Percentiles rank a stretch among this genome's conserved stretches.
These are phyloP conservation scores for Phytophthora palmivora DNA, from an alignment of 352 stramenopile genomes.

Conservation along the genomic window DNA sequence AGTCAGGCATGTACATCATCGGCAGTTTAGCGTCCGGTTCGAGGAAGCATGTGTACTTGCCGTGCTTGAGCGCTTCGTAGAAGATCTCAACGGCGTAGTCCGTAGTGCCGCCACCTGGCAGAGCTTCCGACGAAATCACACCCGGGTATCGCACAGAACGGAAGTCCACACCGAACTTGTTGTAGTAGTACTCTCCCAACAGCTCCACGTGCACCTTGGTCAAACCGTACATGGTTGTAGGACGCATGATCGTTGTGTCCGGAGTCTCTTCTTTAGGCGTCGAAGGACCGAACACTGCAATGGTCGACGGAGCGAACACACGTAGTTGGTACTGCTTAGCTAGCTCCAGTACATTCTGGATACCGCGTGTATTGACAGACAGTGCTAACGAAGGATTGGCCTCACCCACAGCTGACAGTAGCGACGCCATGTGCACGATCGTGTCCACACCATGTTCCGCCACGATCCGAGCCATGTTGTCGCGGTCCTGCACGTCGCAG, in stretches of 20 bases:
- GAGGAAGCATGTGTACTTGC: constrained; percentile 92
- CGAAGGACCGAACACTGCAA: constrained; percentile 89
- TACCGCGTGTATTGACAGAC: constrained; percentile 89
- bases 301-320: constrained; percentile 92
- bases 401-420: constrained; percentile 91
- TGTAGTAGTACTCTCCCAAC: constrained; percentile 92
- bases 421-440: constrained; percentile 92
- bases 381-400: constrained; percentile 91
- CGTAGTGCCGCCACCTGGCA: constrained; percentile 84
- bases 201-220: constrained; percentile 94
- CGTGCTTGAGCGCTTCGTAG: constrained; percentile 89
- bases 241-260: constrained; percentile 91
- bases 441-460: constrained; percentile 89
- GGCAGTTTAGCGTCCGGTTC: constrained; percentile 79
- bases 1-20: constrained; percentile 97
- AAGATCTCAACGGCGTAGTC: constrained; percentile 96
- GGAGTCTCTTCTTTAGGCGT: constrained; percentile 88
- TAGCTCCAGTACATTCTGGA: constrained; percentile 92
- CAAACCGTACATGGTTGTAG: constrained; percentile 93
- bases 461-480: constrained; percentile 83
- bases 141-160: constrained; percentile 92
- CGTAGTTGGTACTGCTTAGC: constrained; percentile 88
- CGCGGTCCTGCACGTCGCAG: constrained; percentile 82
- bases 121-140: constrained; percentile 90
- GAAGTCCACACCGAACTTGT: constrained; percentile 93